Percentiles rank a stretch among this genome's conserved stretches.
Evolutionary conservation across 1,284 basidiomycete genomes (phyloP).

Genomic region (Malassezia furfur): DNA sequence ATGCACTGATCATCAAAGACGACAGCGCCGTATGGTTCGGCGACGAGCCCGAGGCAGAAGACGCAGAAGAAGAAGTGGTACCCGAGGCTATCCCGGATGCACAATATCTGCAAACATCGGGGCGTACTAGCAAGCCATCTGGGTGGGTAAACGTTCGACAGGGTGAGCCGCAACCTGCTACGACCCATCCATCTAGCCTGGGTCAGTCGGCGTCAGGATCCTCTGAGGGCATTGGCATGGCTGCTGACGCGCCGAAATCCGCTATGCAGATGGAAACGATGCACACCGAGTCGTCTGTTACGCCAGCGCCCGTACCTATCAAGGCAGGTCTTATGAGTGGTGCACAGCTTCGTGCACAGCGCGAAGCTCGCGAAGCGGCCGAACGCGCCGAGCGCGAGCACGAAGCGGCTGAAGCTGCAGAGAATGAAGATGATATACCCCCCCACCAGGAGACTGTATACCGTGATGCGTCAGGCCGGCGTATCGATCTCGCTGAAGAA

Average conservation of each 20-base stretch:
- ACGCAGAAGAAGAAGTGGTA: background rate
- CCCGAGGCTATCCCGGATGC: background rate
- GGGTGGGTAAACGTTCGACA: background rate
- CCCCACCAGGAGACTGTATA: slow-evolving; percentile 73
- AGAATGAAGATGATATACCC: slow-evolving; percentile 53
- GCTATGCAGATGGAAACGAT: too few species aligned
- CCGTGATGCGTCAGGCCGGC: slow-evolving; percentile 75
- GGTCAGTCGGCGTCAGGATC: too few species aligned
- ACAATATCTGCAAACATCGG: background rate
- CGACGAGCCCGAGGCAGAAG: background rate
- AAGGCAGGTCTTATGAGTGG: slow-evolving; percentile 12
- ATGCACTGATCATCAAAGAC: slow-evolving; percentile 30
- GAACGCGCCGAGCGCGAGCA: slow-evolving; percentile 50
- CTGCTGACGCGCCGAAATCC: too few species aligned
- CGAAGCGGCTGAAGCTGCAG: slow-evolving; percentile 50
- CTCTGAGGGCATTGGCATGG: too few species aligned
- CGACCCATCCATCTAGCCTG: too few species aligned
- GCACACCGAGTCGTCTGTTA: too few species aligned
- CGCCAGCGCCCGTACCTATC: background rate
- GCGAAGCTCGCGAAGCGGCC: slow-evolving; percentile 14
- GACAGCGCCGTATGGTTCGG: slow-evolving; percentile 26
- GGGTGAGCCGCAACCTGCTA: background rate
- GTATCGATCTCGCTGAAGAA: slow-evolving; percentile 75
- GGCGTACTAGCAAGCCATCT: background rate
- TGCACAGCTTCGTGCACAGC: slow-evolving; percentile 13